Base-by-base conservation (phyloP, 148 eudicot genomes). In the Pharnaceum exiguum region DNA sequence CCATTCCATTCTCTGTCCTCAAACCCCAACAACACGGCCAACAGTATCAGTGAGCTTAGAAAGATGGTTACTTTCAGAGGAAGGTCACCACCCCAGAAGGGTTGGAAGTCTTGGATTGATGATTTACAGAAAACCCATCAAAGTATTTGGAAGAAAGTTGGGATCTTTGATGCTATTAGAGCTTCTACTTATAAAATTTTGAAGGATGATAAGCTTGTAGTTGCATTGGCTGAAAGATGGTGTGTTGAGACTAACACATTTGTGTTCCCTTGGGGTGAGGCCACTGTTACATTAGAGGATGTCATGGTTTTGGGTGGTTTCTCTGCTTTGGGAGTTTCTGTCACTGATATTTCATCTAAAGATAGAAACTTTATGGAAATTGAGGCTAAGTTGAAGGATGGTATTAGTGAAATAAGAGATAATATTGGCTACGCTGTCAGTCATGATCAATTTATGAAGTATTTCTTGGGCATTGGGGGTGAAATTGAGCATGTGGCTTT, bases 271-370 rank as follows among this genome's bases (percentile, higher is more conserved):
- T 77, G 77, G 81, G 77, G 77, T 36, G 68, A 77, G 17, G 67
- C 56, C 5, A 72, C 74, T 7, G 42, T 72, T 4, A 77, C 77
- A 5, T 42, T 77, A 21, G 81, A 77, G 29, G 81, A 77, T 65
- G 40, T 77, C 21, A 55, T 69, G 60, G 18, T 56, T 29, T 33
- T 77, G 32, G 77, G 74, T 3, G 77, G 74, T 0, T 65, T 54
- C 45, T 60, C 77, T 21, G 64, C 55, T 44, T 51, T 58, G 10
- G 81, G 77, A n/a, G 44, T 17, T 11, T 58, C 51, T 33, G 71
- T 66, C 18, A 3, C 11, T n/a, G 31, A 63, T 13, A 27, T 17
- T 28, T 10, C 30, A 4, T 5, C 2, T 5, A 10, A 53, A 45
- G 9, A 13, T 5, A 10, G 38, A 43, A 16, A 24, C 12, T 32